Evolutionary conservation across 495 filamentous ascomycete genomes (phyloP).

Genomic region (Aspergillus taichungensis): DNA sequence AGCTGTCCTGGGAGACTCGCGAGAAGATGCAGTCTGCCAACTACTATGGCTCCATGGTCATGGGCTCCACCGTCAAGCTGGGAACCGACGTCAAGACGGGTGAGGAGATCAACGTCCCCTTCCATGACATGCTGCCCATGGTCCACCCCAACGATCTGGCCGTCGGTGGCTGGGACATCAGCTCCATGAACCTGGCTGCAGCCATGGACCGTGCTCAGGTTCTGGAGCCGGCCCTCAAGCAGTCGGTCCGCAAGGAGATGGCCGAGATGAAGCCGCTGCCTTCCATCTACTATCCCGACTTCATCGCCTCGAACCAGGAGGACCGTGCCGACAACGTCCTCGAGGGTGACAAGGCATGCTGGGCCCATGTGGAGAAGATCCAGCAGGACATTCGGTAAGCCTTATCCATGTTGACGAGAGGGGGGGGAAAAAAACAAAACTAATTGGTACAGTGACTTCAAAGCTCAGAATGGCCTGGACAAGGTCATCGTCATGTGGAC

Average conservation of each 20-base stretch:
- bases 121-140: slow-evolving; percentile 92
- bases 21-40: slow-evolving; percentile 79
- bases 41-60: slow-evolving; percentile 96
- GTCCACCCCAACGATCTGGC: slow-evolving; percentile 94
- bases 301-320: slow-evolving; percentile 98
- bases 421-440: no score
- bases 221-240: slow-evolving; percentile 86
- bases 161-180: slow-evolving; percentile 98
- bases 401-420: slow-evolving; percentile 3
- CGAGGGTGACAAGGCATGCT: slow-evolving; percentile 70
- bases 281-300: slow-evolving; percentile 97
- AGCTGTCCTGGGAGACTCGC: slow-evolving; percentile 84
- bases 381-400: slow-evolving; percentile 87
- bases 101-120: slow-evolving; percentile 92
- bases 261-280: slow-evolving; percentile 79
- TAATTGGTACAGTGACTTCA: slow-evolving; percentile 65
- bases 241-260: slow-evolving; percentile 87
- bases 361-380: slow-evolving; percentile 85
- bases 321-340: slow-evolving; percentile 91
- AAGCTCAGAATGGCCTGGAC: slow-evolving; percentile 74
- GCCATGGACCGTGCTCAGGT: slow-evolving; percentile 96
- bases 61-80: slow-evolving; percentile 95
- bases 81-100: slow-evolving; percentile 76
- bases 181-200: slow-evolving; percentile 72
- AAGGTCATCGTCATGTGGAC: slow-evolving; percentile 99